Conservation (phyloP, 139 green algal species). For the Auxenochlorella pyrenoidosa region DNA sequence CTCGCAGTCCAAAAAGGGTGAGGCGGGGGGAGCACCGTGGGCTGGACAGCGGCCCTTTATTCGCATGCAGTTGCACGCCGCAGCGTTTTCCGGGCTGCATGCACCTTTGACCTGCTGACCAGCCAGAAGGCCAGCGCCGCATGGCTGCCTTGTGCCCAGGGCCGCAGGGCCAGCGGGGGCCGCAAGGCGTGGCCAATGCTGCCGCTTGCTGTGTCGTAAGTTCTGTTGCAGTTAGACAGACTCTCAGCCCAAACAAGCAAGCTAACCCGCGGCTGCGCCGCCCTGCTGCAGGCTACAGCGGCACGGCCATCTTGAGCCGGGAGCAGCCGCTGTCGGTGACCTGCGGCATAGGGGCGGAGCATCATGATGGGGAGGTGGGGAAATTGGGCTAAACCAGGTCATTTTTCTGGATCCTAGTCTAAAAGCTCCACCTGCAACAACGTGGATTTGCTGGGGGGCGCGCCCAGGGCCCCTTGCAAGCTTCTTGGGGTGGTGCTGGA, state of each 20-base stretch:
- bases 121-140: too few species aligned
- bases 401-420: too few species aligned
- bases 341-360: conserved; percentile 23
- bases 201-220: too few species aligned
- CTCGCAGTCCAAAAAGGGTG: conserved; percentile 56
- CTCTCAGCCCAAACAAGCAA: too few species aligned
- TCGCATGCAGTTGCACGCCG: neutral
- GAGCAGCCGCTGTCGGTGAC: conserved; percentile 40
- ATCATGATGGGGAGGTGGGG: conserved; percentile 55
- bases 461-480: too few species aligned
- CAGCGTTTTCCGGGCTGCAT: neutral
- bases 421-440: too few species aligned
- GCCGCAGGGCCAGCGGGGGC: too few species aligned
- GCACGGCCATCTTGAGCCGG: conserved; percentile 66
- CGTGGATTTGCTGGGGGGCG: too few species aligned
- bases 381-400: too few species aligned
- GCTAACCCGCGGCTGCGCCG: neutral
- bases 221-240: too few species aligned
- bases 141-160: neutral
- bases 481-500: too few species aligned
- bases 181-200: too few species aligned
- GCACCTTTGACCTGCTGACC: neutral
- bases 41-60: neutral
- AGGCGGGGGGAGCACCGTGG: neutral
- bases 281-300: conserved; percentile 63